phyloP scores from a whole-genome alignment of 306 rosid species.

The Gynostemma pentaphyllum region DNA sequence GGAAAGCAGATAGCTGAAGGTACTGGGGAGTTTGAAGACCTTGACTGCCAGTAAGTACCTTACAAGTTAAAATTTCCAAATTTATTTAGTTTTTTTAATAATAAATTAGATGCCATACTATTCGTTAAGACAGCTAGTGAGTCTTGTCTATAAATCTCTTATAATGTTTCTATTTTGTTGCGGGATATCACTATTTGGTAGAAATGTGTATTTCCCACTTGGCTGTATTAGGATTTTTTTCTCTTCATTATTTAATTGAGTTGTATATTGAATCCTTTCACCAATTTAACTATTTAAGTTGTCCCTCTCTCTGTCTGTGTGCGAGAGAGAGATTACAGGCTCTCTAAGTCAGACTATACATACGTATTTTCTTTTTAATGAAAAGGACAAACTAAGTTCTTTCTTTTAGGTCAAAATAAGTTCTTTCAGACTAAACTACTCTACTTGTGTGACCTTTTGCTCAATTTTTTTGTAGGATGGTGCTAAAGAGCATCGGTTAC shows the following conservation, averaged over 20 bases:
- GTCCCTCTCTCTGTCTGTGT: not conserved
- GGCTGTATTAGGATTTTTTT: not conserved
- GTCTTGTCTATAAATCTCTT: not conserved
- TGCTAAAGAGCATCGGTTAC: constrained; percentile 88
- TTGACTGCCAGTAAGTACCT: constrained; percentile 56
- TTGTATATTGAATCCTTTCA: not conserved
- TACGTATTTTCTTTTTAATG: not conserved
- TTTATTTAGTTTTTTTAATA: not conserved
- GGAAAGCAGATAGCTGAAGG: constrained; percentile 75
- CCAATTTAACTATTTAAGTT: not conserved
- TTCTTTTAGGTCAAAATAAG: not conserved
- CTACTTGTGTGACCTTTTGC: not conserved
- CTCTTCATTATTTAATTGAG: not conserved
- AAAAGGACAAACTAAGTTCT: not conserved
- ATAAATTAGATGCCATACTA: not conserved
- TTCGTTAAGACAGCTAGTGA: not conserved
- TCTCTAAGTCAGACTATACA: not conserved
- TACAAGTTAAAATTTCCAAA: not conserved
- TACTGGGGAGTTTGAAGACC: constrained; percentile 60
- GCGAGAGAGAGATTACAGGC: too few relatives aligned
- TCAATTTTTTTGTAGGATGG: constrained; percentile 47
- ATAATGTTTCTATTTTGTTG: not conserved
- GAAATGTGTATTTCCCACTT: not conserved
- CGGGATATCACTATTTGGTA: not conserved
- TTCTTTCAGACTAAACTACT: not conserved